Evolutionary conservation across 139 green algal genomes (phyloP), one percentile per base, ranked within the genome.

Genomic region (Eudorina sp.): DNA sequence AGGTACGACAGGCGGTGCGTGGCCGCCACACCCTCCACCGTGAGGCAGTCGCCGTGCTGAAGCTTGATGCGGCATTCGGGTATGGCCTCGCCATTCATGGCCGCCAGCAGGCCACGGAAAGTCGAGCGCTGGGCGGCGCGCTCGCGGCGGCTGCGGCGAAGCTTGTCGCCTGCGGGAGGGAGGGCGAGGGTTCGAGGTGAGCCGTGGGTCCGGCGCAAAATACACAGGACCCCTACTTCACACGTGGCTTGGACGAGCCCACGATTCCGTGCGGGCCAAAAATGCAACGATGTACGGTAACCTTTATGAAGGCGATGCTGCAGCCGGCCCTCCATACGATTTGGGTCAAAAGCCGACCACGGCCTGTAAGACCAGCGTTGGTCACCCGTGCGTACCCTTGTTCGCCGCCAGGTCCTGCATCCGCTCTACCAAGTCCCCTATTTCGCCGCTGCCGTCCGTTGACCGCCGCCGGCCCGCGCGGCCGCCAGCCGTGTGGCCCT

Each of bases 391-490:
- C n/a, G n/a, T n/a, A 86, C 80, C 94, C 14, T 92, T 91, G 90
- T 96, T 96, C 13, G 58, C 93, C 0, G 95, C 94, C 84, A 98
- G 92, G 45, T 97, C 92, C 78, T 81, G 70, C 94, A 98, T 96
- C 8, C 94, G 89, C 3, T 84, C 84, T 64, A 97, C 68, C 48
- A 96, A 90, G 19, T 93, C 88, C 14, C 95, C 94, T 73, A 97
- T 69, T 3, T 87, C 86, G 18, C 45, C 25, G 41, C 68, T 60
- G 18, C 29, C 45, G 41, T 53, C 43, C 68, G 68, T 25, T 36
- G 68, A 31, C 68, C 31, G 36, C 34, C 66, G 3, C n/a, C 31
- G 66, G 31, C 66, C 14, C 34, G 34, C 66, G 23, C 51, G 11
- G 21, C 34, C 8, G 16, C 34, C 83, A 3, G 4, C 7, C 43